These are phyloP conservation scores for Fraxinus nigra DNA, from an alignment of 305 asterid species.

Conservation along the genomic window DNA sequence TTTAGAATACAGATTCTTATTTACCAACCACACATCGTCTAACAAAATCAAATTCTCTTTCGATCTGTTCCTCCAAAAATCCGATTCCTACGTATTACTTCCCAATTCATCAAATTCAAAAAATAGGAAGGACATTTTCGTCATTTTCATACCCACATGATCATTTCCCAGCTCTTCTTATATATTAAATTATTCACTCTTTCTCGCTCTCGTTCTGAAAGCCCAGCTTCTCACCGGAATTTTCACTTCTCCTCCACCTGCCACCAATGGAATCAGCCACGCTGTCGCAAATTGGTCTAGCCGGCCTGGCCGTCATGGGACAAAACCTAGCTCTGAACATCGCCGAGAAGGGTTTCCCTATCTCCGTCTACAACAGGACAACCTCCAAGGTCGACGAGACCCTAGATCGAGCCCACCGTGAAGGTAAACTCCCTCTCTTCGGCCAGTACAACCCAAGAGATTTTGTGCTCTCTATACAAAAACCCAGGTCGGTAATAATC, in stretches of 20 bases:
- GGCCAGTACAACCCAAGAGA: slow-evolving; percentile 66
- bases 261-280: slow-evolving; percentile 52
- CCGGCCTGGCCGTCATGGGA: slow-evolving; percentile 88
- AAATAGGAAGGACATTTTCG: slow-evolving; percentile 1
- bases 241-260: neutral
- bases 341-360: slow-evolving; percentile 86
- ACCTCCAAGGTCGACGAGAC: slow-evolving; percentile 81
- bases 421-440: slow-evolving; percentile 61
- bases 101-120: neutral
- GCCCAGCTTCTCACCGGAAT: neutral
- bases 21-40: too few relatives aligned
- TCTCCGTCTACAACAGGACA: slow-evolving; percentile 84
- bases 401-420: slow-evolving; percentile 72
- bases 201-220: neutral
- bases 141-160: neutral
- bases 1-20: too few relatives aligned
- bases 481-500: slow-evolving; percentile 70
- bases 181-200: neutral
- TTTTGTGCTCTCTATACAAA: slow-evolving; percentile 60
- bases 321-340: slow-evolving; percentile 80
- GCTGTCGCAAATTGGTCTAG: slow-evolving; percentile 71
- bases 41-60: too few relatives aligned
- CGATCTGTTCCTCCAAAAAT: too few relatives aligned
- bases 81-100: too few relatives aligned
- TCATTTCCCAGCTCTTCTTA: slow-evolving; percentile 1